phyloP scores from a whole-genome alignment of 257 asterid species.

The Vinca minor region DNA sequence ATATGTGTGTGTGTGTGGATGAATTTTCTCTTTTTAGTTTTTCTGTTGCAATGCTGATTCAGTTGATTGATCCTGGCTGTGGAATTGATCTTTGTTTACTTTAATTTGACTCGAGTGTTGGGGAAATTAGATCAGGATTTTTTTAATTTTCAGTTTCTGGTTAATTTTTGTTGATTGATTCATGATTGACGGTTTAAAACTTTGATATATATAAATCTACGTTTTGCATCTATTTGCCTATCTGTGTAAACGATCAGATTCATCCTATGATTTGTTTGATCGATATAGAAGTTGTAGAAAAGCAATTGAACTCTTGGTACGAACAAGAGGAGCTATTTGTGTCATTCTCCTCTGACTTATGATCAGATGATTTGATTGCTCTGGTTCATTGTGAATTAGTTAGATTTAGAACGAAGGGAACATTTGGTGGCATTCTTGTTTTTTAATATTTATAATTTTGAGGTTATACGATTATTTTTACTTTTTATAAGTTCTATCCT shows the following conservation, averaged over 20 bases:
- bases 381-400: background rate
- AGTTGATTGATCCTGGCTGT: background rate
- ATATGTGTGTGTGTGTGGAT: background rate
- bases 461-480: background rate
- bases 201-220: background rate
- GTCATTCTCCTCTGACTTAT: background rate
- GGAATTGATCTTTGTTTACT: background rate
- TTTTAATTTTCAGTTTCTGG: background rate
- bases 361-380: background rate
- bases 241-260: background rate
- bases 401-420: background rate
- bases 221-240: background rate
- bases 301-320: background rate
- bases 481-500: background rate
- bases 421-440: background rate
- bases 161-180: constrained; percentile 1
- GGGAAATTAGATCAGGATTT: background rate
- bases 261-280: background rate
- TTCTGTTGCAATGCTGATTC: background rate
- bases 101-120: background rate
- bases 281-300: background rate
- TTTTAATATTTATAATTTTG: background rate
- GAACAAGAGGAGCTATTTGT: background rate
- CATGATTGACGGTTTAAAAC: background rate
- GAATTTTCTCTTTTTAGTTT: background rate